phyloP scores from a whole-genome alignment of 2,329 filamentous ascomycete species.

The Claviceps pazoutovae region DNA sequence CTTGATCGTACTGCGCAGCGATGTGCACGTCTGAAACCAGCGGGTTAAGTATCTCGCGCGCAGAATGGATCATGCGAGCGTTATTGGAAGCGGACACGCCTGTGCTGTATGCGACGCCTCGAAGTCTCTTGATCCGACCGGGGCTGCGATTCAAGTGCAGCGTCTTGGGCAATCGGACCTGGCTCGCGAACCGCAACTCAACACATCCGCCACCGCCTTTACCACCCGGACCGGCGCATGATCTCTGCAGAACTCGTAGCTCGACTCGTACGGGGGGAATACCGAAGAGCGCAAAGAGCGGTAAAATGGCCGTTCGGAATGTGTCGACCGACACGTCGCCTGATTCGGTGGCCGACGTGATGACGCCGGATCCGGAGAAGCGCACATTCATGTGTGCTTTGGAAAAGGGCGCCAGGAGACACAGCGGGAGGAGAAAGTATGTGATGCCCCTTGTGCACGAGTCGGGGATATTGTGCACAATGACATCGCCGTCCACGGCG shows the following conservation, averaged over 20 bases:
- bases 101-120: constrained; percentile 86
- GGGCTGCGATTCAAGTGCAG: constrained; percentile 72
- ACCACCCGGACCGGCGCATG: constrained; percentile 61
- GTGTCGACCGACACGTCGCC: constrained; percentile 88
- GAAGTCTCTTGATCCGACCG: constrained; percentile 73
- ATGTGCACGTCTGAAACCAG: constrained; percentile 84
- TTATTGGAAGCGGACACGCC: constrained; percentile 91
- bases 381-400: constrained; percentile 84
- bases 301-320: constrained; percentile 83
- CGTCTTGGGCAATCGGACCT: constrained; percentile 87
- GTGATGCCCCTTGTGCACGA: constrained; percentile 69
- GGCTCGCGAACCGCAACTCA: constrained; percentile 85
- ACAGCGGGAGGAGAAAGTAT: constrained; percentile 84
- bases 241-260: constrained; percentile 65
- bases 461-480: constrained; percentile 67
- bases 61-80: constrained; percentile 83
- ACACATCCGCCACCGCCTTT: constrained; percentile 79
- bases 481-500: constrained; percentile 54
- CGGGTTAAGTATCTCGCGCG: constrained; percentile 73
- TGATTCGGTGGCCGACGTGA: constrained; percentile 69
- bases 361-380: constrained; percentile 81
- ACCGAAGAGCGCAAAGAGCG: constrained; percentile 79
- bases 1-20: constrained; percentile 62
- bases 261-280: constrained; percentile 71
- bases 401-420: constrained; percentile 81